A percentile compares a stretch with the other conserved stretches of the same genome.
Evolutionary conservation across 2,329 filamentous ascomycete species (phyloP).

Genomic region (Ascochyta fabae): DNA sequence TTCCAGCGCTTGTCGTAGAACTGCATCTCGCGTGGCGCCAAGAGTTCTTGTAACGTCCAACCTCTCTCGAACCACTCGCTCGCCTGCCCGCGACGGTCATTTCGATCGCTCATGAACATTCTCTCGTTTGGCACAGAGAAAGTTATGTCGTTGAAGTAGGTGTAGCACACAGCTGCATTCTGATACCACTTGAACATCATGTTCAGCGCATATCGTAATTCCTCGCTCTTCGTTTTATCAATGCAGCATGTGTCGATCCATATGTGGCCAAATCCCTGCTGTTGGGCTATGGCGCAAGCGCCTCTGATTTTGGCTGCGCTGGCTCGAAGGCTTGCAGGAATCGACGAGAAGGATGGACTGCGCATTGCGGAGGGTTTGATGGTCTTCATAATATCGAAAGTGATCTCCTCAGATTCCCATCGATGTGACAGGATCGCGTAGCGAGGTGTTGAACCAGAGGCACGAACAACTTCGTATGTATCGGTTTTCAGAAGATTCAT

Average conservation of each 20-base stretch:
- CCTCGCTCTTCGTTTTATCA: neutral
- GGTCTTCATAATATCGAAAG: neutral
- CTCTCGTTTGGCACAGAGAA: neutral
- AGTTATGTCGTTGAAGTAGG: slow-evolving; percentile 5
- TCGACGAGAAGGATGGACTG: neutral
- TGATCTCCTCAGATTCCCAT: slow-evolving; percentile 2
- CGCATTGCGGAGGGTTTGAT: neutral
- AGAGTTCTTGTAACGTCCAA: slow-evolving; percentile 20
- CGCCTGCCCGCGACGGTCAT: neutral
- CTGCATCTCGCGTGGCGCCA: slow-evolving; percentile 15
- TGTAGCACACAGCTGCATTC: slow-evolving; percentile 13
- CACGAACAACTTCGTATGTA: neutral
- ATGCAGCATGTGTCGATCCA: slow-evolving; percentile 9
- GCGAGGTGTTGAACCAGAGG: neutral
- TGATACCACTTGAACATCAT: slow-evolving; percentile 16
- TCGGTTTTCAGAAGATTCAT: neutral
- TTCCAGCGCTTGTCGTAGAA: slow-evolving; percentile 19
- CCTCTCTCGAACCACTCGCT: slow-evolving; percentile 17
- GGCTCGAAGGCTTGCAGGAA: neutral
- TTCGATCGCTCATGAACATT: neutral
- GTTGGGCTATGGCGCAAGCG: slow-evolving; percentile 2
- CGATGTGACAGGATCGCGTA: slow-evolving; percentile 4
- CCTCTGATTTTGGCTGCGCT: neutral
- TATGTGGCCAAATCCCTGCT: slow-evolving; percentile 3
- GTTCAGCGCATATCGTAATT: neutral